phyloP scores from a whole-genome alignment of 148 eudicot genomes.

The Amaranthus hypochondriacus region DNA sequence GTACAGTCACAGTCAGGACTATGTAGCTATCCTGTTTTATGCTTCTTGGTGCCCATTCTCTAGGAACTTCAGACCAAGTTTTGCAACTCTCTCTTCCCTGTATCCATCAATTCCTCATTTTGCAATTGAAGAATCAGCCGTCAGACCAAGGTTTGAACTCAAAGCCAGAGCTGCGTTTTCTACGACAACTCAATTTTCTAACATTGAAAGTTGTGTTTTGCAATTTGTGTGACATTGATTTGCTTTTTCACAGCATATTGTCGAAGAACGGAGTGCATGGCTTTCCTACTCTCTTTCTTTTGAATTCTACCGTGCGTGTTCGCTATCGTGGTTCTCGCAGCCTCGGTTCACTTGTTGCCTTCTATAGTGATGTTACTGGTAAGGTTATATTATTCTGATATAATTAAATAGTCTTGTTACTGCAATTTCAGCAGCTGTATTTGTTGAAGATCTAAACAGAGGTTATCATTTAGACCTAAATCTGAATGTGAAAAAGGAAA shows the following conservation, averaged over 20 bases:
- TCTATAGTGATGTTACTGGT: constrained; percentile 78
- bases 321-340: constrained; percentile 82
- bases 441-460: too few relatives aligned
- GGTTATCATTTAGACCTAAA: too few relatives aligned
- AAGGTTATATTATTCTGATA: constrained; percentile 11
- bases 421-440: too few relatives aligned
- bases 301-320: constrained; percentile 79
- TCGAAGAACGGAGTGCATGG: constrained; percentile 94
- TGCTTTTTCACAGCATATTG: constrained; percentile 54
- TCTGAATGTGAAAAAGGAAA: too few relatives aligned
- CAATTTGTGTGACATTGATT: constrained; percentile 3
- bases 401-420: too few relatives aligned
- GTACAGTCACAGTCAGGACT: constrained; percentile 43
- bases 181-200: not conserved
- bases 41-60: constrained; percentile 99
- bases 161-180: not conserved
- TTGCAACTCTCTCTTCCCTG: constrained; percentile 61
- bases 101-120: constrained; percentile 86
- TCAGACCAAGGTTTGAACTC: constrained; percentile 75
- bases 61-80: constrained; percentile 60
- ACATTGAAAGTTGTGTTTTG: not conserved
- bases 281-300: constrained; percentile 77
- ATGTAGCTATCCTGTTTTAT: constrained; percentile 83
- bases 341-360: constrained; percentile 59
- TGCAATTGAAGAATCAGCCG: constrained; percentile 74